These are phyloP conservation scores for Colletotrichum kahawae DNA, from an alignment of 2,329 filamentous ascomycete genomes.

Conservation along the genomic window DNA sequence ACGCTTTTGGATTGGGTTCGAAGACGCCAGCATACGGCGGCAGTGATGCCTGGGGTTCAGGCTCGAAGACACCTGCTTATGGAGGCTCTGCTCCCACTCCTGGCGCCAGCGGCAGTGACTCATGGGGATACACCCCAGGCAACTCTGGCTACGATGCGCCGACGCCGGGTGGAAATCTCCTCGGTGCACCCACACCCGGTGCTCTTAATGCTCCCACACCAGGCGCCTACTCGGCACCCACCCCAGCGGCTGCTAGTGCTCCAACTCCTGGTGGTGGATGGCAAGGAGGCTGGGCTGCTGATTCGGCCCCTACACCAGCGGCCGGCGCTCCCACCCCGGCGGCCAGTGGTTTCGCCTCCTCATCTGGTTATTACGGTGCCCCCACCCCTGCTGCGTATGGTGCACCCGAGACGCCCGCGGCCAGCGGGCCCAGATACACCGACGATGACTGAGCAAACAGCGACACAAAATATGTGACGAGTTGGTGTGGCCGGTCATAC, in stretches of 20 bases:
- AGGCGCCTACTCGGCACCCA: conserved; percentile 69
- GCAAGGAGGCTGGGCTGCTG: conserved; percentile 63
- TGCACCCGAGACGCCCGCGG: conserved; percentile 65
- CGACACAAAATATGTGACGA: background rate
- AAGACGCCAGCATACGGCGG: conserved; percentile 68
- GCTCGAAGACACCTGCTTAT: conserved; percentile 81
- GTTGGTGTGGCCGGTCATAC: background rate
- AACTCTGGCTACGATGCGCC: conserved; percentile 70
- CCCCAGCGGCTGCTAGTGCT: conserved; percentile 64
- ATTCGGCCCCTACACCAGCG: conserved; percentile 70
- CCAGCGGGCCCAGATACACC: conserved; percentile 59
- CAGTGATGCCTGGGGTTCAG: conserved; percentile 66
- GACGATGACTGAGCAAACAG: conserved; percentile 49
- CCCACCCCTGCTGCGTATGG: conserved; percentile 69
- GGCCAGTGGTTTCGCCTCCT: conserved; percentile 58
- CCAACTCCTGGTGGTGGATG: conserved; percentile 73
- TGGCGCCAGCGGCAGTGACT: conserved; percentile 61
- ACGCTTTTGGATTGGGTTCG: conserved; percentile 70
- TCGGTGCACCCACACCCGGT: conserved; percentile 65
- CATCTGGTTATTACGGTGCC: conserved; percentile 58
- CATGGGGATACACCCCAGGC: conserved; percentile 65
- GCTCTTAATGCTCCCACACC: conserved; percentile 74
- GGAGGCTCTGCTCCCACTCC: conserved; percentile 64
- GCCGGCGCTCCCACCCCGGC: conserved; percentile 72
- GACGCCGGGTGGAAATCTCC: conserved; percentile 63